Percentiles rank a stretch among this genome's conserved stretches.
Conservation (phyloP, 345 rosid species). For the Arabidopsis suecica region DNA sequence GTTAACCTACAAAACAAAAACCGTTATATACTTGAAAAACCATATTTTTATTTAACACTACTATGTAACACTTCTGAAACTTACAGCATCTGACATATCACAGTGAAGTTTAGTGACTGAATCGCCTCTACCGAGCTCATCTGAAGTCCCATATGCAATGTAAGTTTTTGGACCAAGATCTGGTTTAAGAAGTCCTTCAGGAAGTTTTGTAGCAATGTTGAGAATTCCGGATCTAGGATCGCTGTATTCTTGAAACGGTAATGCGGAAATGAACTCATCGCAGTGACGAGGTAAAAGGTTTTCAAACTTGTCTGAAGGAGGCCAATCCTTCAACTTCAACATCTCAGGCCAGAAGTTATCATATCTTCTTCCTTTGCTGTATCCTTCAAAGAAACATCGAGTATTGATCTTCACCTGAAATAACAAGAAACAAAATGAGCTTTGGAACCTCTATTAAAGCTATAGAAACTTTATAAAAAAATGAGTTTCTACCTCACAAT, state of each 20-base stretch:
- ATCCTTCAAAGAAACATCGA: conserved; percentile 77
- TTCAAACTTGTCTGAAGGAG: conserved; percentile 90
- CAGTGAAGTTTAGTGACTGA: conserved; percentile 95
- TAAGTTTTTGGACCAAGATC: conserved; percentile 98
- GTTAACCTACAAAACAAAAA: conserved; percentile 61
- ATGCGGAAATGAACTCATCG: conserved; percentile 80
- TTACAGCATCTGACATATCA: conserved; percentile 95
- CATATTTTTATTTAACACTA: not conserved
- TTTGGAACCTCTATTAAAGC: not conserved
- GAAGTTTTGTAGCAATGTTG: conserved; percentile 82
- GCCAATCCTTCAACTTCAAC: conserved; percentile 98
- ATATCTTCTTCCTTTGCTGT: conserved; percentile 74
- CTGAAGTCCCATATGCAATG: conserved; percentile 76
- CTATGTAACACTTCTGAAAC: conserved; percentile 3
- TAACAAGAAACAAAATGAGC: not conserved
- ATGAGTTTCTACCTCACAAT: conserved; percentile 61
- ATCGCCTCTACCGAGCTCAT: conserved; percentile 98
- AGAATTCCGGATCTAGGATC: conserved; percentile 85
- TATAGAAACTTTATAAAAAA: not conserved
- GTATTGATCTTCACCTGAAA: conserved; percentile 75
- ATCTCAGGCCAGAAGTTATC: conserved; percentile 91
- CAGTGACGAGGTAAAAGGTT: conserved; percentile 92
- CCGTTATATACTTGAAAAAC: not conserved
- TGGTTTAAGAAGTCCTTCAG: conserved; percentile 66
- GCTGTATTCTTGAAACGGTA: conserved; percentile 85